Evolutionary conservation across 208 protist species (phyloP), one percentile per base, ranked within the genome.

Genomic region (Crithidia expoeki): DNA sequence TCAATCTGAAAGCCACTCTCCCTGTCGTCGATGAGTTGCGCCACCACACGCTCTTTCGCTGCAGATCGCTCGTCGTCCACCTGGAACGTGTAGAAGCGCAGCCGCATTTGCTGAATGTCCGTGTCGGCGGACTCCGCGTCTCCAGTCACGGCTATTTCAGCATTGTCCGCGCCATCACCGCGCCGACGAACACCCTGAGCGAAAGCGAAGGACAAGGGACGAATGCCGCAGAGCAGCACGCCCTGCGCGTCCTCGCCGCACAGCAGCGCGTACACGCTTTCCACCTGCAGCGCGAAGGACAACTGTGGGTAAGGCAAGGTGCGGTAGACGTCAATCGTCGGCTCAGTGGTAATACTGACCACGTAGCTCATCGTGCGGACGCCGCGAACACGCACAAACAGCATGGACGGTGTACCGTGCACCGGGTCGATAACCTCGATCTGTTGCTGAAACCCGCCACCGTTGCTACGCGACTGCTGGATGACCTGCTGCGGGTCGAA

Each of bases 381-480:
- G n/a, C 78, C 84, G 19, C 89, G 85, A 9, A 92, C 85, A 5
- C 84, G 89, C 27, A 94, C 80, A 63, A 88, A 94, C 2, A 94
- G 75, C 64, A 86, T 69, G 60, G 73, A 42, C n/a, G 72, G 63
- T 6, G 58, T 55, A 16, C 72, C 72, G 19, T 21, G 52, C 0
- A 40, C 63, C 2, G 58, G 36, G 40, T 77, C 63, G 17, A 46
- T n/a, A 16, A 77, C 64, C 40, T 77, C 72, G 21, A 77, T 51
- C 49, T 72, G 75, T 23, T 69, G 49, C 57, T 75, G 84, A 46
- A 78, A 79, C 19, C 62, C 50, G 27, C 50, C 50, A 23, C 46
- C 67, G 17, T 5, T 11, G 57, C 19, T 44, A 36, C 38, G 61
- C 7, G 65, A 64, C 47, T 44, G 68, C 34, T 47, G 23, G 0